Base-by-base conservation (phyloP, 2,329 filamentous ascomycete genomes). In the Talaromyces sp. region DNA sequence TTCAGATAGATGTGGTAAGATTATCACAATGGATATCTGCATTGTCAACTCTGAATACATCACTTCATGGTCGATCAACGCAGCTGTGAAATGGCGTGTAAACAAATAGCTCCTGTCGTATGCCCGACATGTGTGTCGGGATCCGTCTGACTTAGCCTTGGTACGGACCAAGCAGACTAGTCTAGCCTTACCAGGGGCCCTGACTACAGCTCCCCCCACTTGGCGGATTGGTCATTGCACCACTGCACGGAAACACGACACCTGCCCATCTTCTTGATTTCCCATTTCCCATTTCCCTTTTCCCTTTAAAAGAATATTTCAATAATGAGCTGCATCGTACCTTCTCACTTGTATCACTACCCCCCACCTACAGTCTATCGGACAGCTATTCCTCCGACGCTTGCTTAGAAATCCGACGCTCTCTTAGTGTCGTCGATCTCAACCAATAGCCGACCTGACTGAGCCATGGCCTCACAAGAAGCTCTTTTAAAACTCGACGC, bases 371-470 rank as follows among this genome's bases (percentile, higher is more conserved):
- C n/a, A 19, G 14, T 3, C 31, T 13, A 9, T 56, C 52, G 52
- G 52, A 56, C 52, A 24, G 33, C 52, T 37, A 37, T 56, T 39
- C 52, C 33, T 11, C 33, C 52, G 52, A 56, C 11, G n/a, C 33
- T 37, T 56, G 52, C 52, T 56, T 56, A 56, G 52, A 56, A 56
- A 56, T 56, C 33, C 33, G 52, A 56, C 39, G 31, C 52, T 39
- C 33, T 14, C 52, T 24, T 56, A 56, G 33, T 6, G 5, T n/a
- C 37, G 52, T 56, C 33, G 19, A 56, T 24, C 52, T 56, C 31
- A 2, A 39, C 52, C n/a, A 56, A 24, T 56, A 37, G 10, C 33
- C 33, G 33, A 31, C 14, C 6, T n/a, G 49, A 52, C 27, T 52
- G 24, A 52, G 52, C 33, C 52, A 56, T 56, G 52, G 52, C 19